Evolutionary conservation across 768 basidiomycete genomes (phyloP).

Genomic region (Pholiota microspora): DNA sequence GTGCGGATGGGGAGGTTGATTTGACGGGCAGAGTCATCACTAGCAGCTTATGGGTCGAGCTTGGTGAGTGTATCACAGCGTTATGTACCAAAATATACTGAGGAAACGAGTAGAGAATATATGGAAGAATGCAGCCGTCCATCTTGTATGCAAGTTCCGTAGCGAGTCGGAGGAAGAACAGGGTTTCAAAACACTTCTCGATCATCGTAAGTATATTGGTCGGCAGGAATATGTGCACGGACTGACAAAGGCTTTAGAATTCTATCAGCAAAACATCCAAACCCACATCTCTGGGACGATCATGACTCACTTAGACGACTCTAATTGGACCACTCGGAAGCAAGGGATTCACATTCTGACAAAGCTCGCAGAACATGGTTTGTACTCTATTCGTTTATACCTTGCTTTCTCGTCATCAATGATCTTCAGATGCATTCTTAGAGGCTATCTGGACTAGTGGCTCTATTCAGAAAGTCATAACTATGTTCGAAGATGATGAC

Average conservation of each 20-base stretch:
- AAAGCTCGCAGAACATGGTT: background rate
- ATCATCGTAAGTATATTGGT: background rate
- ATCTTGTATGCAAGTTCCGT: background rate
- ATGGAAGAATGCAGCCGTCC: background rate
- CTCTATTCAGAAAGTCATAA: background rate
- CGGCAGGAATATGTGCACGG: background rate
- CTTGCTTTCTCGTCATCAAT: background rate
- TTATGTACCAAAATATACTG: background rate
- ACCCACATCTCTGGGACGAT: background rate
- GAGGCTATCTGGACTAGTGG: background rate
- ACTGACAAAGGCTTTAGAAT: background rate
- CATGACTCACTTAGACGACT: background rate
- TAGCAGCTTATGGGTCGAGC: background rate
- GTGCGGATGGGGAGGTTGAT: background rate
- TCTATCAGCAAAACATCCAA: background rate
- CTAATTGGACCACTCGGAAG: background rate
- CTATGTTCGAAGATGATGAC: background rate
- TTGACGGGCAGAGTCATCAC: background rate
- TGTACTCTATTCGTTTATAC: background rate
- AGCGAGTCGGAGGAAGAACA: background rate
- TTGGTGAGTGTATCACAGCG: background rate
- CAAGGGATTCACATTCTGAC: background rate
- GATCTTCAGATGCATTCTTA: background rate
- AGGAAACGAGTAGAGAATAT: background rate
- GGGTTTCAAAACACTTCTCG: background rate